Base-by-base conservation (phyloP, 1,284 basidiomycete genomes). In the Apiotrichum veenhuisii region DNA sequence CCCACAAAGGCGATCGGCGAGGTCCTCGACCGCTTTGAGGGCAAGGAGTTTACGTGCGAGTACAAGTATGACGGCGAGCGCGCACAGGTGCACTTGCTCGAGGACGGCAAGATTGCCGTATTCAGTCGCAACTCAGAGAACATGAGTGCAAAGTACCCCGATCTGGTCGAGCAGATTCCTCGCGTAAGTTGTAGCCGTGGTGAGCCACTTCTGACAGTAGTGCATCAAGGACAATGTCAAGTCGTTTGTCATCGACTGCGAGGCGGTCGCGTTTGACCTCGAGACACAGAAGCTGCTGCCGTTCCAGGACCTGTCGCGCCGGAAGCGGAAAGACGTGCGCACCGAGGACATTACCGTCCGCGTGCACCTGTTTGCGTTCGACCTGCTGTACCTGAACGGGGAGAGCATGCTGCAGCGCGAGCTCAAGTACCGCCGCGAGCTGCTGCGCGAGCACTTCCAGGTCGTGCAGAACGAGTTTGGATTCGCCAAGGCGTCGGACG, bases 61-160 rank as follows among this genome's bases (percentile, higher is more conserved):
- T 99, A 98, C 80, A 99, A 99, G 77, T 99, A 99, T 70, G 96
- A 99, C 66, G 96, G 96, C 11, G 96, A 99, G 77, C 87, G 96
- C 52, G 96, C 96, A 15, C 93, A 97, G 80, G 87, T 94, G 3
- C 93, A 97, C 75, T 85, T 82, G 71, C 78, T 91, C 44, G 84
- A 85, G 46, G 83, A 91, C 68, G 92, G 91, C 2, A 83, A 81
- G 10, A 84, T 98, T 34, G 83, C 84, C 15, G 87, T 99, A 38
- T 99, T 98, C 77, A 95, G 91, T 75, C 82, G 96, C 50, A 99
- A 99, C 77, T 96, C 92, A 36, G 96, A 99, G 75, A 92, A 99
- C 72, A 99, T 98, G 96, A 94, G 89, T 73, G 93, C 93, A 72
- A 99, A 98, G 74, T 98, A 98, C 77, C 96, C 95, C 0, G 96